These are phyloP conservation scores for Melastoma candidum DNA, from an alignment of 441 rosid species.

Conservation along the genomic window DNA sequence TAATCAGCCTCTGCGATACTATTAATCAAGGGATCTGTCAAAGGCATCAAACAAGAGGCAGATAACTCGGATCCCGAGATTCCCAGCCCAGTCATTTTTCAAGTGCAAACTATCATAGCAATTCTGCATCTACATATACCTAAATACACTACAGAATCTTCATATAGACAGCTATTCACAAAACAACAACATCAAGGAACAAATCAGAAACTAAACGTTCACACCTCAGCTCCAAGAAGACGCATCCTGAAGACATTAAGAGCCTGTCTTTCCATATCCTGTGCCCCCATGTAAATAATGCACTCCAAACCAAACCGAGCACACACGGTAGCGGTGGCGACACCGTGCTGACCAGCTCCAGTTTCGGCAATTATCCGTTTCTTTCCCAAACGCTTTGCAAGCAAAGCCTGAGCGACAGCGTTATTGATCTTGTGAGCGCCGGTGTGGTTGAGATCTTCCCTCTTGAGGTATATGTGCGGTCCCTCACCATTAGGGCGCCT, in stretches of 20 bases:
- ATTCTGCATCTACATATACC: too few species aligned
- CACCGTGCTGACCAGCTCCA: constrained; percentile 98
- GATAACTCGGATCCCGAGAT: too few species aligned
- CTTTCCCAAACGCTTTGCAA: constrained; percentile 81
- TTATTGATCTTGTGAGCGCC: constrained; percentile 96
- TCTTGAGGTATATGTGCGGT: constrained; percentile 69
- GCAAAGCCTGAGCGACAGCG: constrained; percentile 81
- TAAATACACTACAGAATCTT: too few species aligned
- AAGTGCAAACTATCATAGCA: too few species aligned
- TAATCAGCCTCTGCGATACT: too few species aligned
- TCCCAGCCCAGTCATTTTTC: too few species aligned
- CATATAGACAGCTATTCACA: too few species aligned
- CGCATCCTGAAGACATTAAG: constrained; percentile 91
- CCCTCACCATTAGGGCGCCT: constrained; percentile 65
- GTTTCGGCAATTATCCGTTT: constrained; percentile 81
- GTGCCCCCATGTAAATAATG: constrained; percentile 85
- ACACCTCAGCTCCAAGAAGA: constrained; percentile 85
- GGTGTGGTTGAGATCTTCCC: constrained; percentile 92
- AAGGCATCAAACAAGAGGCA: too few species aligned
- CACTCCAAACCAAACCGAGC: constrained; percentile 83
- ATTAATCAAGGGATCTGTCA: too few species aligned
- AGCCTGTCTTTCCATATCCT: constrained; percentile 88
- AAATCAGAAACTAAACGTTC: constrained; percentile 1
- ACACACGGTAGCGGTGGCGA: constrained; percentile 93
- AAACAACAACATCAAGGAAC: too few species aligned